Base-by-base conservation (phyloP, 2,329 filamentous ascomycete genomes). In the Stenocarpella maydis region DNA sequence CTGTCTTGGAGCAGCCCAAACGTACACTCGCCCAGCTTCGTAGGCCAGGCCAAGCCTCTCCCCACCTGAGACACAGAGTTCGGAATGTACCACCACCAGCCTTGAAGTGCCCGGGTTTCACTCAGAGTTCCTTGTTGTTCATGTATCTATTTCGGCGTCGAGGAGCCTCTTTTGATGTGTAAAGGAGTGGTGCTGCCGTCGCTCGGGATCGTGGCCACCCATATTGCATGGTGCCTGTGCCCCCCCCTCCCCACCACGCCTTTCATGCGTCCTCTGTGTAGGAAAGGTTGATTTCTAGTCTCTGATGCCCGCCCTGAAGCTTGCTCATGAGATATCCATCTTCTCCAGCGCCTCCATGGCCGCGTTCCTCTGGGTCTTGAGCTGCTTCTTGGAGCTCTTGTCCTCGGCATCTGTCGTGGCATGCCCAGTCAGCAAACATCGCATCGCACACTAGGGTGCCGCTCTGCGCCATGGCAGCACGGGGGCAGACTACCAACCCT, bases 301-400 rank as follows among this genome's bases (percentile, higher is more conserved):
- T 31, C n/a, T 37, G 26, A 12, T 55, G 6, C 2, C n/a, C 43
- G 12, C n/a, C n/a, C 14, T 17, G 12, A 26, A 4, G 1, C 2
- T 63, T 49, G 19, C n/a, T 71, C 70, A 71, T 7, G 61, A 54
- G 28, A 71, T 69, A 39, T 71, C 67, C 70, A 71, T 71, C 69
- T 69, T 71, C 49, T 50, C 67, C 41, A 67, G 52, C 5, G 70
- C 70, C 17, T 71, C 70, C 55, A 69, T 47, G 21, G 70, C 67
- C 19, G 45, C 70, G 15, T 65, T 61, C 41, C 67, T 54, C 55
- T 71, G 67, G 14, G 61, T 55, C 70, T 71, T 71, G 63, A 69
- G 67, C 26, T 71, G 67, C 63, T 69, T 71, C 70, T 71, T 71
- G 26, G 37, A 67, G 54, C 28, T 60, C 67, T 67, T 69, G 34